These are phyloP conservation scores for Sphagnum tenellum DNA, from an alignment of 225 moss, liverwort and hornwort species.

Conservation along the genomic window DNA sequence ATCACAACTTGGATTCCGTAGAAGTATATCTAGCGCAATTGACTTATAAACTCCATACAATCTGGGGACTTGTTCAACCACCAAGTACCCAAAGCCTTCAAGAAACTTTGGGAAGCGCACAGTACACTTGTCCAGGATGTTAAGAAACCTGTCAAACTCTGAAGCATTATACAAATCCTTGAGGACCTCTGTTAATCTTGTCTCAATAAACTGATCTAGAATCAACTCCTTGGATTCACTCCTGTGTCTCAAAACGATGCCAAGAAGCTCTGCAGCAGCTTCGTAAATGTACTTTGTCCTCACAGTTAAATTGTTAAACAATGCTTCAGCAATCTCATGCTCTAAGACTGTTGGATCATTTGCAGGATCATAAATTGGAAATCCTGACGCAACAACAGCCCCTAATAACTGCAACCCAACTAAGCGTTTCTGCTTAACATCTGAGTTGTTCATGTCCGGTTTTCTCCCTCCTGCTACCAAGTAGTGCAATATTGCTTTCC, in stretches of 20 bases:
- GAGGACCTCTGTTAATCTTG: conserved; percentile 44
- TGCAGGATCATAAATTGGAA: conserved; percentile 56
- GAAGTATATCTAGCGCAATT: conserved; percentile 64
- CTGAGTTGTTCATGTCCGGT: conserved; percentile 53
- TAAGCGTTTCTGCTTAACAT: conserved; percentile 47
- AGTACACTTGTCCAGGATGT: conserved; percentile 73
- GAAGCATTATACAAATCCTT: conserved; percentile 51
- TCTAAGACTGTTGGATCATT: conserved; percentile 49
- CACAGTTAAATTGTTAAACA: conserved; percentile 66
- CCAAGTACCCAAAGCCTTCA: conserved; percentile 47
- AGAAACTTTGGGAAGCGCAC: conserved; percentile 50
- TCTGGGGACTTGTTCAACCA: conserved; percentile 73
- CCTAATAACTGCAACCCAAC: conserved; percentile 83
- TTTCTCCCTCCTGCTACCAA: conserved; percentile 61
- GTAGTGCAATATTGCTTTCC: conserved; percentile 40
- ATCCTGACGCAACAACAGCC: conserved; percentile 59
- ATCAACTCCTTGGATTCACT: conserved; percentile 18
- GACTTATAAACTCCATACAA: conserved; percentile 61
- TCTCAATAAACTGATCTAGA: conserved; percentile 43
- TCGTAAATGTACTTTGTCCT: conserved; percentile 77
- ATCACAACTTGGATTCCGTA: conserved; percentile 54
- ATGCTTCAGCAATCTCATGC: conserved; percentile 51
- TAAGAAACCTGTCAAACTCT: conserved; percentile 71
- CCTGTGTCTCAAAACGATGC: conserved; percentile 51
- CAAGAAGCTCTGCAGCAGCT: conserved; percentile 83